Conservation (phyloP, 2,329 filamentous ascomycete species). For the Cladosporium sp. region DNA sequence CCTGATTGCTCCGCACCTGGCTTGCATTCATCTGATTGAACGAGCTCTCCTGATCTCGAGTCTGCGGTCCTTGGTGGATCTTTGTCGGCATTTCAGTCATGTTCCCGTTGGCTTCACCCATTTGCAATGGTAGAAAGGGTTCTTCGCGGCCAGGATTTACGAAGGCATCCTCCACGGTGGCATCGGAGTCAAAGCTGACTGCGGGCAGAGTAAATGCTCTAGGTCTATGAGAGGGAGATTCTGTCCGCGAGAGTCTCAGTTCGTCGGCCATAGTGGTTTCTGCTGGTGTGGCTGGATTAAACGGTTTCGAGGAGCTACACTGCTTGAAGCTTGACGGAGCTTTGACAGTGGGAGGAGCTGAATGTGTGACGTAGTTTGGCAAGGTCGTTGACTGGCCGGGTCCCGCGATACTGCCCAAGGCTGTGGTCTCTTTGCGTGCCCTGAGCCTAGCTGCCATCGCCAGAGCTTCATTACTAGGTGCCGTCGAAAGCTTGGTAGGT, state of each 20-base stretch:
- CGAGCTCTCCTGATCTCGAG: too few species aligned
- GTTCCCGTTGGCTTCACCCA: too few species aligned
- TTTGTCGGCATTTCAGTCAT: too few species aligned
- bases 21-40: too few species aligned
- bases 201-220: not conserved
- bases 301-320: not conserved
- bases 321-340: conserved; percentile 4
- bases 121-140: too few species aligned
- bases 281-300: conserved; percentile 1
- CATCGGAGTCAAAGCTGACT: not conserved
- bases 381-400: not conserved
- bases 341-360: conserved; percentile 2
- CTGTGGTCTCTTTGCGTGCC: conserved; percentile 2
- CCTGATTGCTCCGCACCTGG: too few species aligned
- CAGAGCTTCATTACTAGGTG: conserved; percentile 16
- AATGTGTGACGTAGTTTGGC: not conserved
- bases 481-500: conserved; percentile 7
- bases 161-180: not conserved
- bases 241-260: conserved; percentile 4
- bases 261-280: conserved; percentile 10
- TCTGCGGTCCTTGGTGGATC: too few species aligned
- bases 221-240: conserved; percentile 8
- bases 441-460: conserved; percentile 15
- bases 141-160: too few species aligned
- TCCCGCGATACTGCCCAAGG: not conserved